A percentile compares a stretch with the other conserved stretches of the same genome.
Evolutionary conservation across 176 grass and related monocot species (phyloP).

Genomic region (Zoysia japonica): DNA sequence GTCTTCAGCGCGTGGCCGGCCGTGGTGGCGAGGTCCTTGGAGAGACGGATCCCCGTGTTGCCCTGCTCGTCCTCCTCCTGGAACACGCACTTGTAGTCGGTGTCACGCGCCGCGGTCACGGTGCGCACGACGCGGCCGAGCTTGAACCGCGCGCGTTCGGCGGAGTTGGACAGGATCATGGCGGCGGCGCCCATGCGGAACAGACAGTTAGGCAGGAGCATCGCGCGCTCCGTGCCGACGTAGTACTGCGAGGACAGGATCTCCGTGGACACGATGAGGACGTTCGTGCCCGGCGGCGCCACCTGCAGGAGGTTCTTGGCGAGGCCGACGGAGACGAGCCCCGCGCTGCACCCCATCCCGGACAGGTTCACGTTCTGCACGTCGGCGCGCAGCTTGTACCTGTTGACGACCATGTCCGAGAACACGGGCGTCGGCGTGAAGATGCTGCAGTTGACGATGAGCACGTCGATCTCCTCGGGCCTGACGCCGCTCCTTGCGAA

Average conservation of each 20-base stretch:
- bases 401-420: slow-evolving; percentile 47
- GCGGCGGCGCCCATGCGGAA: slow-evolving; percentile 61
- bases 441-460: slow-evolving; percentile 62
- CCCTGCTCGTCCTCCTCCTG: slow-evolving; percentile 59
- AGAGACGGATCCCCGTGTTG: slow-evolving; percentile 47
- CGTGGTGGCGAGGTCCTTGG: slow-evolving; percentile 47
- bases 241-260: slow-evolving; percentile 56
- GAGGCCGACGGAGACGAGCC: slow-evolving; percentile 51
- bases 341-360: slow-evolving; percentile 57
- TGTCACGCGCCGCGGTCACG: slow-evolving; percentile 40
- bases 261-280: slow-evolving; percentile 54
- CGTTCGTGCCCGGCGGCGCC: slow-evolving; percentile 16
- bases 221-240: slow-evolving; percentile 47
- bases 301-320: slow-evolving; percentile 51
- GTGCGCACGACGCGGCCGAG: slow-evolving; percentile 28
- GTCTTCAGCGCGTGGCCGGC: slow-evolving; percentile 45
- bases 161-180: slow-evolving; percentile 44
- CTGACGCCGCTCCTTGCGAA: slow-evolving; percentile 25
- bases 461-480: slow-evolving; percentile 40
- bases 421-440: slow-evolving; percentile 58
- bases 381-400: slow-evolving; percentile 50
- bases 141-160: slow-evolving; percentile 20
- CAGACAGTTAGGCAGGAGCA: slow-evolving; percentile 60
- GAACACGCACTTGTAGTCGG: slow-evolving; percentile 43
- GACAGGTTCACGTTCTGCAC: slow-evolving; percentile 55